Conservation (phyloP, 2,329 filamentous ascomycete species). For the Neophaeococcomyces mojaviensis region DNA sequence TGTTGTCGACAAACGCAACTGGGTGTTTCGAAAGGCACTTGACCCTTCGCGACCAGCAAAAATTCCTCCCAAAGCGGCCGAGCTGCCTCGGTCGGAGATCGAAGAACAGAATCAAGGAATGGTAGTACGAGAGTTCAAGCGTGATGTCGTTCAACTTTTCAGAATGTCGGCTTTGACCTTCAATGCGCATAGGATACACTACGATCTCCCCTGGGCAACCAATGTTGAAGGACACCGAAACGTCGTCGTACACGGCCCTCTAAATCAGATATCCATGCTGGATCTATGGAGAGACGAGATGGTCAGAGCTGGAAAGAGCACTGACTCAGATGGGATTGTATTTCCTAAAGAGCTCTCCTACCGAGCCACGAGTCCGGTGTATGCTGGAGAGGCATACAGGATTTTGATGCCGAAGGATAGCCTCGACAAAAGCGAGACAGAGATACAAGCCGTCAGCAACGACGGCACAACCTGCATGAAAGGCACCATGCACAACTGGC, state of each 20-base stretch:
- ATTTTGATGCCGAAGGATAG: constrained; percentile 33
- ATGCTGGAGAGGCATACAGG: constrained; percentile 42
- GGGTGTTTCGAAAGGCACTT: constrained; percentile 38
- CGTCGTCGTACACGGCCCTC: constrained; percentile 37
- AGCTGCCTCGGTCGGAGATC: constrained; percentile 16
- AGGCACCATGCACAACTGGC: constrained; percentile 24
- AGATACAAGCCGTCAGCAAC: constrained; percentile 25
- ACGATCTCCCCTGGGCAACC: constrained; percentile 36
- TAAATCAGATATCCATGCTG: constrained; percentile 37
- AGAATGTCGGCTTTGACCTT: constrained; percentile 39
- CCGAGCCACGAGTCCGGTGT: constrained; percentile 43
- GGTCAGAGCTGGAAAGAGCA: constrained; percentile 16
- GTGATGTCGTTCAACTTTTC: constrained; percentile 35
- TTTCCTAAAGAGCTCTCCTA: constrained; percentile 39
- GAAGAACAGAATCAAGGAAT: constrained; percentile 18
- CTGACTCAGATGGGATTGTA: constrained; percentile 16
- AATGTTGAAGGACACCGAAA: constrained; percentile 37
- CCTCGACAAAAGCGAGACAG: constrained; percentile 18
- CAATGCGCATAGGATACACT: constrained; percentile 40
- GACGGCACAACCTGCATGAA: constrained; percentile 27
- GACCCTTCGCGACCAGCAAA: constrained; percentile 14
- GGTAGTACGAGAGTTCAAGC: constrained; percentile 27
- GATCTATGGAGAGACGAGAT: constrained; percentile 38
- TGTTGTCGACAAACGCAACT: constrained; percentile 49
- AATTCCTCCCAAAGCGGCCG: constrained; percentile 15